Conservation (phyloP, 2,329 filamentous ascomycete species). For the Ambrosiella beaveri region DNA sequence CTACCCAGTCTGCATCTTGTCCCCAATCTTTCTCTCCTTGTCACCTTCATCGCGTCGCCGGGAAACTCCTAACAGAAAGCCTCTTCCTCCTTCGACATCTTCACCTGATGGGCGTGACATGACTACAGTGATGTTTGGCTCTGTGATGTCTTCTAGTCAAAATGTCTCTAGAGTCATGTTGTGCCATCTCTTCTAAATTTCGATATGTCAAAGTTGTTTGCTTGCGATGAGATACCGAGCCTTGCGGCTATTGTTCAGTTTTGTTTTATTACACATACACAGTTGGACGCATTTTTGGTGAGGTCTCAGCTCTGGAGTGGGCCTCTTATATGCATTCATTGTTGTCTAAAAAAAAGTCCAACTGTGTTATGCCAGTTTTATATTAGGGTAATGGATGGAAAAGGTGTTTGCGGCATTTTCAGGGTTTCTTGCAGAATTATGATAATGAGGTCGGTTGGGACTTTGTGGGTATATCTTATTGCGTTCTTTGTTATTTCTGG, state of each 20-base stretch:
- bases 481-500: conserved; percentile 6
- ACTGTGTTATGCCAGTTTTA: not conserved
- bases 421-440: conserved; percentile 9
- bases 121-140: not conserved
- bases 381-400: not conserved
- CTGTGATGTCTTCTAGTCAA: not conserved
- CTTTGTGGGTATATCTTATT: conserved; percentile 1
- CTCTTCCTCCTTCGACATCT: not conserved
- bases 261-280: conserved; percentile 2
- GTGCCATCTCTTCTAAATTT: not conserved
- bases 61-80: not conserved
- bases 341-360: no score
- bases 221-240: conserved; percentile 7
- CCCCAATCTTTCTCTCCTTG: no score
- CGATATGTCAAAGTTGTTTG: conserved; percentile 5
- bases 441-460: conserved; percentile 12
- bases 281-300: not conserved
- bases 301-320: not conserved
- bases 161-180: not conserved
- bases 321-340: no score
- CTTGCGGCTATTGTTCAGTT: conserved; percentile 11
- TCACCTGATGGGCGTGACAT: not conserved
- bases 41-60: no score
- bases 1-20: no score
- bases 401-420: conserved; percentile 7